A percentile compares a stretch with the other conserved stretches of the same genome.
These are phyloP conservation scores for Marasmius oreades DNA, from an alignment of 1,284 basidiomycete genomes.

Conservation along the genomic window DNA sequence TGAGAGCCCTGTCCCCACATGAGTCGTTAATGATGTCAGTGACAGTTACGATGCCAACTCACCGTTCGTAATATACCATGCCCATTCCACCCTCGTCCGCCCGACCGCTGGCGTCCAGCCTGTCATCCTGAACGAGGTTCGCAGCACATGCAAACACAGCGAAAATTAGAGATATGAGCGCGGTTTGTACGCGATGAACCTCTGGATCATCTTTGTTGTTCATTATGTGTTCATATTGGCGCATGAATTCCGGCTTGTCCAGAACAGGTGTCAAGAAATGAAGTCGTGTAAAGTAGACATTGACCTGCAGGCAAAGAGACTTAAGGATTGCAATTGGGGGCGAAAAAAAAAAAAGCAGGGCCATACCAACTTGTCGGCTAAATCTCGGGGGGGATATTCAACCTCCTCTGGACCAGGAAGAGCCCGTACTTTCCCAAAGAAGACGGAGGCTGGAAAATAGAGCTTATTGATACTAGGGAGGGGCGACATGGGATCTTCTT, in stretches of 20 bases:
- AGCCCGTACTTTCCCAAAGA: conserved; percentile 82
- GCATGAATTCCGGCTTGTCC: conserved; percentile 78
- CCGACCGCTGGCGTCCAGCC: conserved; percentile 54
- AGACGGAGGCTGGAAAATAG: conserved; percentile 85
- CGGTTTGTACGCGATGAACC: conserved; percentile 54
- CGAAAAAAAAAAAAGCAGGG: conserved; percentile 11
- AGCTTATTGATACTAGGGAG: conserved; percentile 77
- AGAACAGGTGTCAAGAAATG: conserved; percentile 85
- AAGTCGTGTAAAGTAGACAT: conserved; percentile 80
- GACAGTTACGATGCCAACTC: conserved; percentile 20
- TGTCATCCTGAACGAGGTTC: conserved; percentile 70
- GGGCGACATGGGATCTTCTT: conserved; percentile 73
- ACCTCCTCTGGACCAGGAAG: conserved; percentile 84
- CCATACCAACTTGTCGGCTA: conserved; percentile 77
- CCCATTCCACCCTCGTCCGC: conserved; percentile 77
- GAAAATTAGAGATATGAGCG: conserved; percentile 77
- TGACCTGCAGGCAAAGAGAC: conserved; percentile 50
- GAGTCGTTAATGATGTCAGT: conserved; percentile 13
- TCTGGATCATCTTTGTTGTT: conserved; percentile 53
- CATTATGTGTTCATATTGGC: conserved; percentile 71
- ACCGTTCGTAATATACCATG: conserved; percentile 85
- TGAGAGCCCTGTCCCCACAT: conserved; percentile 59
- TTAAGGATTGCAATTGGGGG: conserved; percentile 17
- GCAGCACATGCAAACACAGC: conserved; percentile 84
- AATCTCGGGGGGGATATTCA: conserved; percentile 77